These are phyloP conservation scores for Incumbomyces lentus DNA, from an alignment of 2,329 filamentous ascomycete genomes.

Conservation along the genomic window DNA sequence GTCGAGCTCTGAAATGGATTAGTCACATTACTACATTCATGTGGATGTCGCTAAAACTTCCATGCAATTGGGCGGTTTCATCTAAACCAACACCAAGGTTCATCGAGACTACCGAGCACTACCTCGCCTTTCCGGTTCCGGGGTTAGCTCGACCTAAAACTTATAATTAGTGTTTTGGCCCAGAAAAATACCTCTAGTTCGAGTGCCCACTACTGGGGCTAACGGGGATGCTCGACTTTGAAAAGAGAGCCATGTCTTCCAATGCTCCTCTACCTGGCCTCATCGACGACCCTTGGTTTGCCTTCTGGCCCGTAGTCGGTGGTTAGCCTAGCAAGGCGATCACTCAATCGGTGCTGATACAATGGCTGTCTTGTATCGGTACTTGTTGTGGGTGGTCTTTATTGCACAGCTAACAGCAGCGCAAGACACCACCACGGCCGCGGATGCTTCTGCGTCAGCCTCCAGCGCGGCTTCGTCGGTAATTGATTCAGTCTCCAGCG, in stretches of 20 bases:
- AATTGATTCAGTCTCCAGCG: neutral
- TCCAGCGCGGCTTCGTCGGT: neutral
- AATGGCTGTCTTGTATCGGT: conserved; percentile 3
- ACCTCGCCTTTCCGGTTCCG: neutral
- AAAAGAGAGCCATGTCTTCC: neutral
- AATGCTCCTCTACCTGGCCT: neutral
- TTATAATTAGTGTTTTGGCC: neutral
- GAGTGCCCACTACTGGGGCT: neutral
- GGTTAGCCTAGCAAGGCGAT: neutral
- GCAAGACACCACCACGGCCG: neutral
- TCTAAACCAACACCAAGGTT: no score
- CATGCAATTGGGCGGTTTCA: no score
- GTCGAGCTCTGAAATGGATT: no score
- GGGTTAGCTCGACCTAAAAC: neutral
- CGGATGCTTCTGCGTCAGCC: neutral
- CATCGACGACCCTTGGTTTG: neutral
- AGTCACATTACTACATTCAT: no score
- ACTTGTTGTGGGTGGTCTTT: neutral
- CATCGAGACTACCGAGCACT: neutral
- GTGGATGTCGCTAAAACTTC: no score
- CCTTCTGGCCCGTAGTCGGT: neutral
- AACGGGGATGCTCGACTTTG: neutral
- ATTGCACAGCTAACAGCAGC: neutral
- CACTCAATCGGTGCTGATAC: neutral
- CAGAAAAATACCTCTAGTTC: neutral